Evolutionary conservation across 2,329 filamentous ascomycete species (phyloP), one percentile per base, ranked within the genome.

Genomic region (Boeremia exigua): DNA sequence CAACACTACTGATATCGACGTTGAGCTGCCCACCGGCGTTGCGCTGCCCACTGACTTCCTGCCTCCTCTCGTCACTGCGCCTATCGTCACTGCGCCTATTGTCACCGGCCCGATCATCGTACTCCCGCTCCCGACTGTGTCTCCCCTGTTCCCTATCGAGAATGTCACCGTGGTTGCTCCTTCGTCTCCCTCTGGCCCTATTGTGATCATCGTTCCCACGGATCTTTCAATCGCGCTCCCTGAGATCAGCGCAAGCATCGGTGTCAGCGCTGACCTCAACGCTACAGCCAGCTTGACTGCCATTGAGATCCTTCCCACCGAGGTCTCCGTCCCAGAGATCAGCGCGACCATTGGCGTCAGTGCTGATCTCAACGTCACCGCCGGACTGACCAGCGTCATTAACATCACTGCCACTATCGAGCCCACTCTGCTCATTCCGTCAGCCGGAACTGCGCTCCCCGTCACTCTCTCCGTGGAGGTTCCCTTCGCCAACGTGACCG

Each of bases 401-500:
- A 36, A 36, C n/a, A 5, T 61, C 11, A 57, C 50, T 2, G 29
- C 52, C 43, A 55, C 50, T 9, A 33, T 56, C 14, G 32, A 40
- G 14, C 52, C 53, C 9, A 34, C 53, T 4, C 38, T 32, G n/a
- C 58, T 54, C 10, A 54, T 50, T 8, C 51, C 49, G 28, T 56
- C 51, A 10, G 46, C 30, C n/a, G 57, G 52, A 17, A 60, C 58
- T 15, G 58, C 51, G 11, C 27, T 52, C 19, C 47, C 48, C 23
- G 47, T 59, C 38, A 44, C 45, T 25, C 27, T 54, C n/a, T 19
- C 43, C 7, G 53, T 44, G 23, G 42, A 15, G 27, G 47, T 40
- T 6, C 25, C 45, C 4, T 62, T 40, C 28, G 33, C 45, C 33
- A 62, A 62, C 45, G 55, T 34, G 8, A 62, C 50, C 19, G 44